Conservation (phyloP, 192 early-diverging fungal species). For the Spizellomyces sp. region DNA sequence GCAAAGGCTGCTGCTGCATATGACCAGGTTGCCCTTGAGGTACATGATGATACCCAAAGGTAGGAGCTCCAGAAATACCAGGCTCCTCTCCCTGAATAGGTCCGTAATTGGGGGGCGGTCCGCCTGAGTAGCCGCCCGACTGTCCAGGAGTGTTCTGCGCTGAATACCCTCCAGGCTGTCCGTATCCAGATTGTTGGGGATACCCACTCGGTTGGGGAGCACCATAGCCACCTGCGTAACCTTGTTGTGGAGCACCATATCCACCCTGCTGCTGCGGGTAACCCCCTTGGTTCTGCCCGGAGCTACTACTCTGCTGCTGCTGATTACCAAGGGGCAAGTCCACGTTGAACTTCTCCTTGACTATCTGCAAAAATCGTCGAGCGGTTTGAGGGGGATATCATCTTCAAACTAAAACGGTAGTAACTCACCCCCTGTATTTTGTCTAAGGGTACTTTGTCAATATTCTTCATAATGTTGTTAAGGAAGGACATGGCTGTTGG, state of each 20-base stretch:
- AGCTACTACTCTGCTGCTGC: constrained; percentile 16
- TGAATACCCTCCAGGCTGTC: neutral
- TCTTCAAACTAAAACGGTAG: neutral
- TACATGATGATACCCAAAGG: constrained; percentile 27
- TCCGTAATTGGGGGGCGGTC: neutral
- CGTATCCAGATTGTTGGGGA: constrained; percentile 15
- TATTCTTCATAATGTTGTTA: constrained; percentile 16
- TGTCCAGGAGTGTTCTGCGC: no score
- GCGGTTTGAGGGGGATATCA: neutral
- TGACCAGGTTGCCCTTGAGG: neutral
- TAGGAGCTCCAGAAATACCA: constrained; percentile 20
- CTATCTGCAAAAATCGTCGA: neutral
- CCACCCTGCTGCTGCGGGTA: constrained; percentile 23
- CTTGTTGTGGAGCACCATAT: constrained; percentile 20
- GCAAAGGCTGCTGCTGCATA: constrained; percentile 25
- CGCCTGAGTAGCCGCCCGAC: neutral
- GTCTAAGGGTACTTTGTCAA: constrained; percentile 28
- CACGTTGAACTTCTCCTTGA: constrained; percentile 18
- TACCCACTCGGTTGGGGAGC: constrained; percentile 9
- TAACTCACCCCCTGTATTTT: constrained; percentile 25
- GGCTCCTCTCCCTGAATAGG: constrained; percentile 27
- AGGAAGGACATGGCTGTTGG: constrained; percentile 23
- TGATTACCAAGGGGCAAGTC: constrained; percentile 3
- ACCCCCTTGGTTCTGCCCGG: neutral
- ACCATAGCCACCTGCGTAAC: constrained; percentile 8